Evolutionary conservation across 2,329 filamentous ascomycete genomes (phyloP).

Genomic region (Beauveria asiatica): DNA sequence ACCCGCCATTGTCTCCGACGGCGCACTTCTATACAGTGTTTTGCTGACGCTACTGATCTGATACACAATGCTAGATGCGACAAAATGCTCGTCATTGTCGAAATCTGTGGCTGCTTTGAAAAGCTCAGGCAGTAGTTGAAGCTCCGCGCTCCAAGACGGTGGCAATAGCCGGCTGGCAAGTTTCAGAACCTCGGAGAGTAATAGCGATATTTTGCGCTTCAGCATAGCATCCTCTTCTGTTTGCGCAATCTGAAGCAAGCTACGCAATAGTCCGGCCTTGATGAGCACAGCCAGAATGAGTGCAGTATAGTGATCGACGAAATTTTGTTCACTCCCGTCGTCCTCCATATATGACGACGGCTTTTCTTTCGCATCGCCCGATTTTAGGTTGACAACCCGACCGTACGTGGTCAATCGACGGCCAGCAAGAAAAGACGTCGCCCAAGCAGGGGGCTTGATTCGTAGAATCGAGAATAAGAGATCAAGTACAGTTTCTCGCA

Average conservation of each 20-base stretch:
- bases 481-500: conserved; percentile 75
- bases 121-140: conserved; percentile 83
- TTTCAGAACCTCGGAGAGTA: conserved; percentile 87
- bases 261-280: conserved; percentile 63
- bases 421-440: conserved; percentile 88
- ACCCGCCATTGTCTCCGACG: conserved; percentile 32
- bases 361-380: conserved; percentile 41
- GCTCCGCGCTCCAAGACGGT: conserved; percentile 67
- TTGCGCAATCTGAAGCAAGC: conserved; percentile 55
- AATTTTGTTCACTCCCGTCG: conserved; percentile 64
- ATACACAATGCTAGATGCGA: conserved; percentile 85
- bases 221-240: conserved; percentile 60
- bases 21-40: conserved; percentile 74
- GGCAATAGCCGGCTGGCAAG: conserved; percentile 81
- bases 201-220: conserved; percentile 79
- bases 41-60: conserved; percentile 97
- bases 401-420: conserved; percentile 91
- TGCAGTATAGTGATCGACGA: conserved; percentile 90
- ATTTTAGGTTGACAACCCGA: conserved; percentile 77
- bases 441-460: conserved; percentile 89
- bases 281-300: conserved; percentile 80
- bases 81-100: conserved; percentile 61
- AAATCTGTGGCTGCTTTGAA: conserved; percentile 70
- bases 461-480: conserved; percentile 71
- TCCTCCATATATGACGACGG: conserved; percentile 53